phyloP scores from a whole-genome alignment of 202 grass and related monocot species.

The Schoenoplectus tabernaemontani region DNA sequence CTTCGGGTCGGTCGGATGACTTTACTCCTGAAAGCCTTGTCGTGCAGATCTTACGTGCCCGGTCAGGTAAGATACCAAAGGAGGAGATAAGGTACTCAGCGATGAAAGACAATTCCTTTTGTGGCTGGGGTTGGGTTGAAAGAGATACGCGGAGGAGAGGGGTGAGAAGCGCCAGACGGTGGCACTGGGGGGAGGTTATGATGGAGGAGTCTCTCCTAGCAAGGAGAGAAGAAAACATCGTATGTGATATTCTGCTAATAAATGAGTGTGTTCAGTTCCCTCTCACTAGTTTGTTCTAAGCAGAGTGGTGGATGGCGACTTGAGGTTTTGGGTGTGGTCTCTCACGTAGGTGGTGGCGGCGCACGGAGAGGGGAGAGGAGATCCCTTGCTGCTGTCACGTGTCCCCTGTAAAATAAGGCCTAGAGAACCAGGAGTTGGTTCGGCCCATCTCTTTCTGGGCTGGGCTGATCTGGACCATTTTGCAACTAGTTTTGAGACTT shows the following conservation, averaged over 20 bases:
- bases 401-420: no score
- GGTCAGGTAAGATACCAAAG: neutral
- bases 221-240: neutral
- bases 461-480: no score
- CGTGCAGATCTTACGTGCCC: neutral
- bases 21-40: neutral
- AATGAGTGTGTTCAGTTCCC: neutral
- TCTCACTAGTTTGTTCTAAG: neutral
- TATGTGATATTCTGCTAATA: neutral
- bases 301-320: neutral
- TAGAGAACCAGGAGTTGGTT: no score
- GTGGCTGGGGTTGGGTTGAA: neutral
- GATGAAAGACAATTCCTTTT: neutral
- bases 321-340: no score
- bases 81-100: constrained; percentile 11
- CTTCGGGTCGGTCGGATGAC: neutral
- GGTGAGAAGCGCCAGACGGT: neutral
- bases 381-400: no score
- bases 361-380: no score
- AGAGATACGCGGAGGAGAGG: neutral
- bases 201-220: neutral
- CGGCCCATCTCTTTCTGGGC: no score
- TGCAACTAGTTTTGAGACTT: no score
- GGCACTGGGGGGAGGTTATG: neutral
- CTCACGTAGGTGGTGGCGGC: no score